Percentiles rank a stretch among this genome's conserved stretches.
Conservation (phyloP, 2,329 filamentous ascomycete genomes). For the Trichoderma sp. region DNA sequence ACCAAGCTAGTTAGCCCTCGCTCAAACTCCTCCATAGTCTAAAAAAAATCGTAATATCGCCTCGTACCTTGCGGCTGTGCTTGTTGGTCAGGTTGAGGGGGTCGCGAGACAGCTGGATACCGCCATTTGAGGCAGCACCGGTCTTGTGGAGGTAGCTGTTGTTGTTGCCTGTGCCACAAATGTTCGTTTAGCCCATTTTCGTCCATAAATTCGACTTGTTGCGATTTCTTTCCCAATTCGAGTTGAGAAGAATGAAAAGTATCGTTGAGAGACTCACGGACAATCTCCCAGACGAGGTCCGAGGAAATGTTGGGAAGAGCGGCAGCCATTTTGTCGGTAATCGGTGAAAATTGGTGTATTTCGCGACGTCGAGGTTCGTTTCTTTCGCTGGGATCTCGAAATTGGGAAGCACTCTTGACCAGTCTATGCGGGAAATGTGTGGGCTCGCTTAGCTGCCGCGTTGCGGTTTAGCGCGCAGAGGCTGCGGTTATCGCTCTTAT, state of each 20-base stretch:
- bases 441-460: conserved; percentile 46
- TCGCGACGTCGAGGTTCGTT: conserved; percentile 33
- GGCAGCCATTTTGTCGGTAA: conserved; percentile 57
- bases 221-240: neutral
- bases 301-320: conserved; percentile 75
- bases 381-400: conserved; percentile 30
- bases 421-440: conserved; percentile 43
- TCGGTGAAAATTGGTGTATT: conserved; percentile 36
- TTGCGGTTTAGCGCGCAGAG: conserved; percentile 37
- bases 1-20: conserved; percentile 43
- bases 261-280: conserved; percentile 68
- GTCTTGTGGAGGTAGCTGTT: conserved; percentile 94
- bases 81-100: conserved; percentile 91
- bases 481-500: conserved; percentile 30
- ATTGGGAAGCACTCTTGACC: conserved; percentile 31
- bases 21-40: neutral
- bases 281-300: conserved; percentile 93
- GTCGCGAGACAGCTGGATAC: conserved; percentile 90
- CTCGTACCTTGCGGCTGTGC: conserved; percentile 81
- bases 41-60: neutral
- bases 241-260: neutral
- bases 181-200: conserved; percentile 30
- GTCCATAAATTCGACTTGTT: neutral
- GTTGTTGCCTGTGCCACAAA: conserved; percentile 67
- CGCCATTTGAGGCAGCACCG: conserved; percentile 70